Evolutionary conservation across 140 eudicot species (phyloP), one percentile per base, ranked within the genome.

Genomic region (Bidens hawaiensis): DNA sequence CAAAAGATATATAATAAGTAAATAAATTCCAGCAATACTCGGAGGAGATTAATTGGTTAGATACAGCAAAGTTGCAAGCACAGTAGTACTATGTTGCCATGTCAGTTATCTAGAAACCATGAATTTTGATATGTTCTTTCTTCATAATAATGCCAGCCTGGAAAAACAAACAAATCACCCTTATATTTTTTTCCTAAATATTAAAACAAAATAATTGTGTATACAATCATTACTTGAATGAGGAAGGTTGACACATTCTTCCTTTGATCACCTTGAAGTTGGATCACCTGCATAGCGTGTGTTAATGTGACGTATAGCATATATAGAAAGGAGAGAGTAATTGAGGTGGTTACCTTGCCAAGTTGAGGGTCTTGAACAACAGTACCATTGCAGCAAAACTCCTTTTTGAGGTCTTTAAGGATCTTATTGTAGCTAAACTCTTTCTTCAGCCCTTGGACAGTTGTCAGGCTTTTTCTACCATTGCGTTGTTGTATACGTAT

Each of bases 101-200:
- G 9, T 49, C 22, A 57, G 72, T 54, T n/a, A 52, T 51, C 69
- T 74, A 88, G 72, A 88, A 88, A 79, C 96, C 96, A 82, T 88
- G 96, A 60, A 88, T 84, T 79, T 88, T 88, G 65, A 88, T 88
- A 68, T 85, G 75, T 31, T 88, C 96, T 80, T 88, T 88, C 86
- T 85, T 88, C 90, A 88, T 90, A 79, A n/a, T n/a, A n/a, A 88
- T 80, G 70, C 90, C 88, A 19, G 94, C 94, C 96, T 87, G 70
- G 19, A 0, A 16, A 60, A 47, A 52, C 45, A 7, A 30, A 64
- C 5, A n/a, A 2, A 2, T 38, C 45, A n/a, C 45, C 11, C 0
- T n/a, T n/a, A n/a, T n/a, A n/a, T n/a, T n/a, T n/a, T n/a, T n/a
- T 38, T 11, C 13, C 1, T 2, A 15, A 38, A 12, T 1, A 38